phyloP scores from a whole-genome alignment of 441 rosid species.

The Biscutella laevigata region DNA sequence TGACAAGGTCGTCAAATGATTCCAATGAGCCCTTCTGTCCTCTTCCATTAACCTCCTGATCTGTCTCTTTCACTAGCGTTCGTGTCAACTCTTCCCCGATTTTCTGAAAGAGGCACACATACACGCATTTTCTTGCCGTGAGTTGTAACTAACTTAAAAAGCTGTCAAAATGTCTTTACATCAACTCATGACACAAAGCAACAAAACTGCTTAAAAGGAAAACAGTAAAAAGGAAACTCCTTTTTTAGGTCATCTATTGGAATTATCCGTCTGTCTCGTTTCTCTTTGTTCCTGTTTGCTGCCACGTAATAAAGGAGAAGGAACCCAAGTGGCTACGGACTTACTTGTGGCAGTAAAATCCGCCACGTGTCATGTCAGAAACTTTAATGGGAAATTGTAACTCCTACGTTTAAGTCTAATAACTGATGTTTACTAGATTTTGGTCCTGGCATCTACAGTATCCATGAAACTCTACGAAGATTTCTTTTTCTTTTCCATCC shows the following conservation, averaged over 20 bases:
- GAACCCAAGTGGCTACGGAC: constrained; percentile 32
- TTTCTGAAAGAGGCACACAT: constrained; percentile 34
- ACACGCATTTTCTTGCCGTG: constrained; percentile 14
- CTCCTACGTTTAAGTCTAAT: not conserved
- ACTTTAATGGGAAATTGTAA: constrained; percentile 22
- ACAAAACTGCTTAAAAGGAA: constrained; percentile 4
- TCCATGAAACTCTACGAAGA: not conserved
- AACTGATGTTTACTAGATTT: constrained; percentile 3
- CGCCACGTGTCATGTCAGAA: constrained; percentile 33
- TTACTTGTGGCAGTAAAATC: constrained; percentile 28
- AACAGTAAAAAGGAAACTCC: constrained; percentile 8
- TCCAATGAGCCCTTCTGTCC: constrained; percentile 37
- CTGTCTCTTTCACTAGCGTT: constrained; percentile 64
- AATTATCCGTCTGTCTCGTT: constrained; percentile 24
- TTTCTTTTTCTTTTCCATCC: not conserved
- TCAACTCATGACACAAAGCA: constrained; percentile 27
- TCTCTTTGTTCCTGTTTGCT: constrained; percentile 18
- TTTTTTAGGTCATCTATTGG: constrained; percentile 21
- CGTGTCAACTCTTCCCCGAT: constrained; percentile 69
- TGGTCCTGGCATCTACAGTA: constrained; percentile 11
- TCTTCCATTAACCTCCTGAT: constrained; percentile 27
- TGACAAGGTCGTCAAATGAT: constrained; percentile 73
- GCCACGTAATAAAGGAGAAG: constrained; percentile 14
- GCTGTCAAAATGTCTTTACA: constrained; percentile 24
- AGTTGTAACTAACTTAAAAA: constrained; percentile 14